phyloP scores from a whole-genome alignment of 179 eudicot genomes.

The Corrigiola litoralis region DNA sequence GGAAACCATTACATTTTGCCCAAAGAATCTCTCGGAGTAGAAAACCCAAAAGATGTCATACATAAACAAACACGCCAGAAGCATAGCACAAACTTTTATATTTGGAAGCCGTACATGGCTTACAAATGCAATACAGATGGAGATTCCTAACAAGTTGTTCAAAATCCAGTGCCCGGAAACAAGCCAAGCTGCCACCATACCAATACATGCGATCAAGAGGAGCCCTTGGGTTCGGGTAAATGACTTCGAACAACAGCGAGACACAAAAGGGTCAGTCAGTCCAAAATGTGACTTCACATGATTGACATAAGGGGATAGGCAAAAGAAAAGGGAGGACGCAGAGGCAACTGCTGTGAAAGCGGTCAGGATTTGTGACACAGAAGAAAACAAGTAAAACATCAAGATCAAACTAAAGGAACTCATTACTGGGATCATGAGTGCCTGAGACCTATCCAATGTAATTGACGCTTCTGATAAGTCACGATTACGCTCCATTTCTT shows the following conservation, averaged over 20 bases:
- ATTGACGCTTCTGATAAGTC: slow-evolving; percentile 88
- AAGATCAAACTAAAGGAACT: slow-evolving; percentile 86
- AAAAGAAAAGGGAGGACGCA: slow-evolving; percentile 72
- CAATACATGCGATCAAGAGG: slow-evolving; percentile 51
- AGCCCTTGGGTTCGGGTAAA: slow-evolving; percentile 74
- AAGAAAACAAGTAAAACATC: slow-evolving; percentile 96
- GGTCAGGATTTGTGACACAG: slow-evolving; percentile 91
- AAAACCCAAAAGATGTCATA: slow-evolving; percentile 99
- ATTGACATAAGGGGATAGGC: slow-evolving; percentile 61
- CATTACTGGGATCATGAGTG: slow-evolving; percentile 93
- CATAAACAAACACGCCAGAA: slow-evolving; percentile 72
- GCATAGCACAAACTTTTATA: slow-evolving; percentile 95
- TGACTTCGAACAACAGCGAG: slow-evolving; percentile 81
- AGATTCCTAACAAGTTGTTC: slow-evolving; percentile 90
- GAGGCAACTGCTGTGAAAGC: slow-evolving; percentile 86
- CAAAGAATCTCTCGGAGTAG: slow-evolving; percentile 91
- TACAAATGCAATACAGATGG: slow-evolving; percentile 89
- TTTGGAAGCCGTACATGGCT: slow-evolving; percentile 97
- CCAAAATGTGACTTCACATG: slow-evolving; percentile 62
- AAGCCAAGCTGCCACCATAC: slow-evolving; percentile 78
- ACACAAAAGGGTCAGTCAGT: slow-evolving; percentile 66
- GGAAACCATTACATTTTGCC: slow-evolving; percentile 96
- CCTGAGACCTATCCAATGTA: slow-evolving; percentile 89
- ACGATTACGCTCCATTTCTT: slow-evolving; percentile 89
- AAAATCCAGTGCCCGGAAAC: slow-evolving; percentile 91